Evolutionary conservation across 441 rosid species (phyloP).

Genomic region (Populus trichocarpa): DNA sequence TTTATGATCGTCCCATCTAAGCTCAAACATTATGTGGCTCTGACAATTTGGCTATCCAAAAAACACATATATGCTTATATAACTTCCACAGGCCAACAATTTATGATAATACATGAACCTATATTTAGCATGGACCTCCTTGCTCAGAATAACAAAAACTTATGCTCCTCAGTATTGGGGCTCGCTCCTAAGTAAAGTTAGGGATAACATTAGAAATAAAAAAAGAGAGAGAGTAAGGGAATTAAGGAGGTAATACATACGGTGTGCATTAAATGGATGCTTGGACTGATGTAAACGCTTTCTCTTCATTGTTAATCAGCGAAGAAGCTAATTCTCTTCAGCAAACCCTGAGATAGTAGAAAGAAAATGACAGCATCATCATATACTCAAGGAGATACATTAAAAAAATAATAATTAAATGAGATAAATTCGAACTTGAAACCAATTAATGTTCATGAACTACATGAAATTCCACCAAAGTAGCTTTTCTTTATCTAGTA

Average conservation of each 20-base stretch:
- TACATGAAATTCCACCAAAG: background rate
- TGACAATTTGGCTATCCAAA: no score
- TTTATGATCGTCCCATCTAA: no score
- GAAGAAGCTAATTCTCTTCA: slow-evolving; percentile 1
- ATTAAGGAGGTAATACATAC: slow-evolving; percentile 39
- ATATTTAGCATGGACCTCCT: background rate
- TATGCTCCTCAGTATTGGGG: no score
- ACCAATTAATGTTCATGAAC: background rate
- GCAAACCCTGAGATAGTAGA: background rate
- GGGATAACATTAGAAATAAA: background rate
- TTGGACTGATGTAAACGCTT: slow-evolving; percentile 46
- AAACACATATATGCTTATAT: no score
- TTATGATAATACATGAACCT: no score
- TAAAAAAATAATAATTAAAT: no score
- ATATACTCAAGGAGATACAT: background rate
- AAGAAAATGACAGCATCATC: background rate
- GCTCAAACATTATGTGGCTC: no score
- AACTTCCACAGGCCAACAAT: no score
- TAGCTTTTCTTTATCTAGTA: background rate
- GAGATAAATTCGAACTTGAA: background rate
- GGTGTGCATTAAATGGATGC: slow-evolving; percentile 50
- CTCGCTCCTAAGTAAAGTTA: background rate
- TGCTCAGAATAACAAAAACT: background rate
- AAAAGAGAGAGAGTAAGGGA: background rate
- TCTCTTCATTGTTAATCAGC: slow-evolving; percentile 40